Conservation (phyloP, 768 basidiomycete genomes). For the Lenzites betulinus region DNA sequence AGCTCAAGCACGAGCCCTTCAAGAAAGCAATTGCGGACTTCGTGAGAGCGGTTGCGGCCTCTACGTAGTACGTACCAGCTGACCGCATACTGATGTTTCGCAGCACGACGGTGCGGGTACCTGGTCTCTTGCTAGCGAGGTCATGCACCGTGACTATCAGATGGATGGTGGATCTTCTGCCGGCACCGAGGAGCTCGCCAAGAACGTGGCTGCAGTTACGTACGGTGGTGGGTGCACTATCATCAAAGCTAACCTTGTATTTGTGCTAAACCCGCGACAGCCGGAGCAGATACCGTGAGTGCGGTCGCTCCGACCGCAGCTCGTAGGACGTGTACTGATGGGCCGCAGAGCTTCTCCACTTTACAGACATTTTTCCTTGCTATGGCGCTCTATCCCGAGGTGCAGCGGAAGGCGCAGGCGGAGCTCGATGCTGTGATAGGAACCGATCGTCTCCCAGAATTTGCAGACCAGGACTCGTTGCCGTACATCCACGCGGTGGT, state of each 20-base stretch:
- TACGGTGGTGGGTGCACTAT: conserved; percentile 15
- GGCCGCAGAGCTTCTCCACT: conserved; percentile 7
- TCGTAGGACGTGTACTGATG: background rate
- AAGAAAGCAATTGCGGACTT: background rate
- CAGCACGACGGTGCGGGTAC: background rate
- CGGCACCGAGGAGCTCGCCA: conserved; percentile 14
- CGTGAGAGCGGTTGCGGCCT: background rate
- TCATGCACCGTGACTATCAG: conserved; percentile 6
- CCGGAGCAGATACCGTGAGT: conserved; percentile 23
- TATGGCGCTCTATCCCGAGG: conserved; percentile 16
- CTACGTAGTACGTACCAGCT: too few species aligned
- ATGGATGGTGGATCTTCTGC: background rate
- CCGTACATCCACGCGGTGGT: conserved; percentile 21
- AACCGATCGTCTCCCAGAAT: conserved; percentile 12
- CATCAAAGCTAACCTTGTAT: background rate
- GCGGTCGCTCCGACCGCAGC: too few species aligned
- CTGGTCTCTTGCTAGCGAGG: conserved; percentile 6
- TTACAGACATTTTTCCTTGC: conserved; percentile 15
- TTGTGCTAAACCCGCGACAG: background rate
- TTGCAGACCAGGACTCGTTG: conserved; percentile 11
- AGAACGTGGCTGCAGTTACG: conserved; percentile 12
- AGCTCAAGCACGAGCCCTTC: conserved; percentile 14
- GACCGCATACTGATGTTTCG: background rate
- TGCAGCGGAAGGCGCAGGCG: conserved; percentile 12
- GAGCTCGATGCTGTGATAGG: conserved; percentile 24